A percentile compares a stretch with the other conserved stretches of the same genome.
Conservation (phyloP, 768 basidiomycete genomes). For the Chiua virens region DNA sequence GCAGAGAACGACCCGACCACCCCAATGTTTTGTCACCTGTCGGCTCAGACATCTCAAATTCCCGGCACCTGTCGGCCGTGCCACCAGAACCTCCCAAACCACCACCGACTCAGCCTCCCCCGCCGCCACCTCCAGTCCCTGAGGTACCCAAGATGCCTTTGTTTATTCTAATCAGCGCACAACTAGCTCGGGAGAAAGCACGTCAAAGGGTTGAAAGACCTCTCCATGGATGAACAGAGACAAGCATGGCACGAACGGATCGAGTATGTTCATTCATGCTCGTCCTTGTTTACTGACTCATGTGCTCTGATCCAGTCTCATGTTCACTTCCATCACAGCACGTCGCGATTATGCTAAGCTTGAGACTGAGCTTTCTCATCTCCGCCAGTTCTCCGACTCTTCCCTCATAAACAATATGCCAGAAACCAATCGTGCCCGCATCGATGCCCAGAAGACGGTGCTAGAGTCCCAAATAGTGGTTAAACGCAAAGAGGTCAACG, state of each 20-base stretch:
- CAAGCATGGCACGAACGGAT: conserved; percentile 41
- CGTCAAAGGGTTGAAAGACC: conserved; percentile 15
- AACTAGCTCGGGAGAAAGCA: background rate
- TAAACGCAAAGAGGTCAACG: conserved; percentile 36
- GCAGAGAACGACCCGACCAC: background rate
- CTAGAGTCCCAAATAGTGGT: conserved; percentile 24
- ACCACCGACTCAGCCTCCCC: conserved; percentile 19
- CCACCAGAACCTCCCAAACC: conserved; percentile 17
- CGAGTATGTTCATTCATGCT: conserved; percentile 30
- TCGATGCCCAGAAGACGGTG: conserved; percentile 23
- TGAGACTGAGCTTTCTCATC: conserved; percentile 33
- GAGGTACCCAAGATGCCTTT: conserved; percentile 18
- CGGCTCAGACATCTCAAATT: background rate
- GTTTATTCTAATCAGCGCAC: conserved; percentile 17
- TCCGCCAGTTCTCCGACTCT: conserved; percentile 26
- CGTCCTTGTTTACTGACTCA: background rate
- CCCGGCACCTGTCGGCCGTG: background rate
- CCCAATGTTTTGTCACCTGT: conserved; percentile 2
- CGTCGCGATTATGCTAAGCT: conserved; percentile 34
- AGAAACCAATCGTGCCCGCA: conserved; percentile 21
- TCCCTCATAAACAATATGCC: conserved; percentile 23
- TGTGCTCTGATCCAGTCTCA: conserved; percentile 25
- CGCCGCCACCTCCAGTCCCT: conserved; percentile 18
- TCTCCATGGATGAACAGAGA: conserved; percentile 38
- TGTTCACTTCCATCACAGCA: conserved; percentile 34